Conservation (phyloP, 768 basidiomycete species). For the Boletellus ananas region DNA sequence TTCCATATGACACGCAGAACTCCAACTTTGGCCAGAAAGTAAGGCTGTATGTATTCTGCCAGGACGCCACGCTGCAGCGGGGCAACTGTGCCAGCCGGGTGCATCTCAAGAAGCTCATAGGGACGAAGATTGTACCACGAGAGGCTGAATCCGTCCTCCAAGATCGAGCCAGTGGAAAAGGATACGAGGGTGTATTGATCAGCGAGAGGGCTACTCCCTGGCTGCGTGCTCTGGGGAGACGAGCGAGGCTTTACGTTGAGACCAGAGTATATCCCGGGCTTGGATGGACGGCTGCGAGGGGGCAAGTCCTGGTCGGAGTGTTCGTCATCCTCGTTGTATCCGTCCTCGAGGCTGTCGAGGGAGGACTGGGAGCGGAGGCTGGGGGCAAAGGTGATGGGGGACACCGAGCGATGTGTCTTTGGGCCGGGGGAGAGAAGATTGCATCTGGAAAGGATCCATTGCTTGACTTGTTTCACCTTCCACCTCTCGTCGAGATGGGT, state of each 20-base stretch:
- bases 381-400: constrained; percentile 66
- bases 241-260: constrained; percentile 6
- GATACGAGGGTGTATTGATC: constrained; percentile 52
- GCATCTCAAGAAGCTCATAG: constrained; percentile 69
- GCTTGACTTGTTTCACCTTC: constrained; percentile 62
- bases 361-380: constrained; percentile 14
- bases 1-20: constrained; percentile 46
- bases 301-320: constrained; percentile 26
- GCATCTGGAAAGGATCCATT: constrained; percentile 58
- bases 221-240: constrained; percentile 9
- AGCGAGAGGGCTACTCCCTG: constrained; percentile 19
- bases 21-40: constrained; percentile 53
- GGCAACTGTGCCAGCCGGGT: constrained; percentile 41
- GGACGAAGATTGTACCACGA: constrained; percentile 58
- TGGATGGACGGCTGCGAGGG: constrained; percentile 1
- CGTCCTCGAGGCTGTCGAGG: constrained; percentile 24
- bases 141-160: constrained; percentile 60
- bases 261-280: constrained; percentile 6
- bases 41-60: constrained; percentile 50
- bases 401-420: constrained; percentile 44
- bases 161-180: constrained; percentile 65
- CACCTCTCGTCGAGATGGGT: constrained; percentile 60
- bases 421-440: constrained; percentile 34
- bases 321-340: constrained; percentile 34
- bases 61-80: constrained; percentile 40